These are phyloP conservation scores for Heritiera fomes DNA, from an alignment of 345 rosid species.

Conservation along the genomic window DNA sequence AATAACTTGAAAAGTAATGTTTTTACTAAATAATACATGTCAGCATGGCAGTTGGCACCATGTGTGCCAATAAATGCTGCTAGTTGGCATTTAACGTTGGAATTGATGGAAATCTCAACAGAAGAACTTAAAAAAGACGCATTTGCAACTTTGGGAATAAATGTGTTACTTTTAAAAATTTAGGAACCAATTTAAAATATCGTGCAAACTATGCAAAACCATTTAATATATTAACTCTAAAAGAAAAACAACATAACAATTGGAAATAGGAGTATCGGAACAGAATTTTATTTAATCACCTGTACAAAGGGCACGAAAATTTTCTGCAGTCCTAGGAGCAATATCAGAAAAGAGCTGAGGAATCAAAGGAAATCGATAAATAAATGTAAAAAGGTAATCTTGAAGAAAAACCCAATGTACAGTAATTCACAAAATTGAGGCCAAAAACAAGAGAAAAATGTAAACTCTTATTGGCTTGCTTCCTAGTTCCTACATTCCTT, in stretches of 20 bases:
- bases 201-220: too few relatives aligned
- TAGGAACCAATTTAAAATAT: too few relatives aligned
- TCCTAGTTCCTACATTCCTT: background rate
- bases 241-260: background rate
- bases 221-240: too few relatives aligned
- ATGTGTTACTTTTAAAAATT: too few relatives aligned
- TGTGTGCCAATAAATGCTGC: too few relatives aligned
- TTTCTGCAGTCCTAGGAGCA: constrained; percentile 88
- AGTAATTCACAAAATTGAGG: background rate
- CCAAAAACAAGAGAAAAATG: background rate
- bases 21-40: too few relatives aligned
- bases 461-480: background rate
- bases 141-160: too few relatives aligned
- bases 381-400: constrained; percentile 6
- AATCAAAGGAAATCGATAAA: constrained; percentile 19
- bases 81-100: too few relatives aligned
- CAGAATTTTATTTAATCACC: constrained; percentile 36
- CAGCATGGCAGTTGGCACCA: too few relatives aligned
- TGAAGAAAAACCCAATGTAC: background rate
- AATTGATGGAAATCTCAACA: too few relatives aligned
- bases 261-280: background rate
- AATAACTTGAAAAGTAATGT: too few relatives aligned
- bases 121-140: too few relatives aligned
- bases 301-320: constrained; percentile 93
- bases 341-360: constrained; percentile 78